These are phyloP conservation scores for Artemisia princeps DNA, from an alignment of 140 eudicot genomes.

Conservation along the genomic window DNA sequence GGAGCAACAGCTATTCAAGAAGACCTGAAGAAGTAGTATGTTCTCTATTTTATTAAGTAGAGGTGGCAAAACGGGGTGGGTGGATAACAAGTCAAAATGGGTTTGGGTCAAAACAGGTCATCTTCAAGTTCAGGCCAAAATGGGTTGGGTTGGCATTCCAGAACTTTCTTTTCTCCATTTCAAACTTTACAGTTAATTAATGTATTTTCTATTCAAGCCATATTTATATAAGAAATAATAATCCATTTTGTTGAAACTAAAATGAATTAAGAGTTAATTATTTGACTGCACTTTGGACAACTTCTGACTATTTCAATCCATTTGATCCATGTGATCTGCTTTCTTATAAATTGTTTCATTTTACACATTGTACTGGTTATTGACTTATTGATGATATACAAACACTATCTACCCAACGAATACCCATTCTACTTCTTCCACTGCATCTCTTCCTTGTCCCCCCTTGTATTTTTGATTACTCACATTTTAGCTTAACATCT, in stretches of 20 bases:
- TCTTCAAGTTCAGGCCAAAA: neutral
- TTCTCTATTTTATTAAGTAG: conserved; percentile 12
- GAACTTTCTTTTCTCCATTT: neutral
- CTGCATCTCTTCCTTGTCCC: neutral
- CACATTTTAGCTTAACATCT: neutral
- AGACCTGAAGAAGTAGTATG: conserved; percentile 78
- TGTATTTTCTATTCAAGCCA: too few species aligned
- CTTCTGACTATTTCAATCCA: neutral
- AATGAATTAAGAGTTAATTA: neutral
- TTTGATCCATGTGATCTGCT: neutral
- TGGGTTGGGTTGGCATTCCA: neutral
- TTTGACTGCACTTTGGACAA: neutral
- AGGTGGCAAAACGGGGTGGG: neutral
- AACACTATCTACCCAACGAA: neutral
- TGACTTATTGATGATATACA: neutral
- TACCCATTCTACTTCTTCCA: too few species aligned
- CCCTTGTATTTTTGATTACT: neutral
- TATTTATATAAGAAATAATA: too few species aligned
- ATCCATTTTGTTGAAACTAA: too few species aligned
- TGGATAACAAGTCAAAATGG: conserved; percentile 1
- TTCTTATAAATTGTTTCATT: neutral
- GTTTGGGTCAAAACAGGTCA: neutral
- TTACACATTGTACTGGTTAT: neutral
- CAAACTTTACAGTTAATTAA: too few species aligned
- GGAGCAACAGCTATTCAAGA: conserved; percentile 86